A percentile compares a stretch with the other conserved stretches of the same genome.
phyloP scores from a whole-genome alignment of 1,284 basidiomycete species.

The Leccinum pallidistipes region DNA sequence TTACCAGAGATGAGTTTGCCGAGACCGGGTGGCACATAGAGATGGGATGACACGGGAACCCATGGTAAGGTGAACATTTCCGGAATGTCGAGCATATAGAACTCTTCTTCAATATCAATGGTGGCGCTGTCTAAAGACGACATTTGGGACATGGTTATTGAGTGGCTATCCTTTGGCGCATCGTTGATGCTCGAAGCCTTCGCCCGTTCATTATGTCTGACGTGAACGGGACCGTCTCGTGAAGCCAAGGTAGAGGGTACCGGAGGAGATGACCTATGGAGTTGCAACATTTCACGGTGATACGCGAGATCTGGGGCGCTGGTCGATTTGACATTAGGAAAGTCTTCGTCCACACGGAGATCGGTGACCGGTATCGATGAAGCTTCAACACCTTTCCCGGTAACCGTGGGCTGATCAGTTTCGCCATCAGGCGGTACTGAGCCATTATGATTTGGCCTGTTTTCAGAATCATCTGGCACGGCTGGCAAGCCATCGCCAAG shows the following conservation, averaged over 20 bases:
- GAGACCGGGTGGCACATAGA: constrained; percentile 39
- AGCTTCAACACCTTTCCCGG: neutral
- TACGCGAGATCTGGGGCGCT: neutral
- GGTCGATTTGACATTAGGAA: neutral
- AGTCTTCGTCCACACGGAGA: neutral
- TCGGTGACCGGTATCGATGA: neutral
- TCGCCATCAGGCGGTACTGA: neutral
- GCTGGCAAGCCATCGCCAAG: neutral
- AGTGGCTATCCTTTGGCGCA: neutral
- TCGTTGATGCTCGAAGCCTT: neutral
- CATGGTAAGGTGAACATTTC: constrained; percentile 37
- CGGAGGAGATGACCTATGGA: neutral
- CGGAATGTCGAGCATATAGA: constrained; percentile 38
- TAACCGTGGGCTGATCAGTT: constrained; percentile 1
- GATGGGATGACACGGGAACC: constrained; percentile 24
- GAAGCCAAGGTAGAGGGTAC: neutral
- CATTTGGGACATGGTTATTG: neutral
- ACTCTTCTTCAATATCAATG: constrained; percentile 21
- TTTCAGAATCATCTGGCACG: neutral
- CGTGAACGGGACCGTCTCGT: neutral
- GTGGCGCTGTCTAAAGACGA: neutral
- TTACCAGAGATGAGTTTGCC: constrained; percentile 38
- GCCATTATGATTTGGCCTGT: neutral
- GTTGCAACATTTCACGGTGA: neutral
- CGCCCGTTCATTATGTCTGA: neutral